phyloP scores from a whole-genome alignment of 257 asterid genomes.

The Nicotiana otophora region DNA sequence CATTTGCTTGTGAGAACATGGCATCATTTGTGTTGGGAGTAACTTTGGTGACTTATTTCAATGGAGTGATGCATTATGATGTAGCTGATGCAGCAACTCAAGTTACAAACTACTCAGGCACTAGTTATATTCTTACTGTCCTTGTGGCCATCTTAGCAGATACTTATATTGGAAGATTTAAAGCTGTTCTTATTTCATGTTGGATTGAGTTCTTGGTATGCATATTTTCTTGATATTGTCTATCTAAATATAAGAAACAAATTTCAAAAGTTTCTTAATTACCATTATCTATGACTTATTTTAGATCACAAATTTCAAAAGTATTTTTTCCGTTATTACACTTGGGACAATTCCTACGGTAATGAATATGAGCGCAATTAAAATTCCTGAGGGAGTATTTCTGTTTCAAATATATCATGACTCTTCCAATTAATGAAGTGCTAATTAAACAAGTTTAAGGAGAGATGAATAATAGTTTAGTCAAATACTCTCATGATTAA shows the following conservation, averaged over 20 bases:
- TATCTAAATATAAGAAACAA: background rate
- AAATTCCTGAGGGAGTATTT: too few relatives aligned
- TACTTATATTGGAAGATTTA: constrained; percentile 52
- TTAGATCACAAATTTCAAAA: too few relatives aligned
- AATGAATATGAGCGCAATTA: too few relatives aligned
- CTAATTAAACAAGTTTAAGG: too few relatives aligned
- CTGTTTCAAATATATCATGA: too few relatives aligned
- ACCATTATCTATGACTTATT: too few relatives aligned
- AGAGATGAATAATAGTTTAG: too few relatives aligned
- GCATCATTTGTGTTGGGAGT: constrained; percentile 45
- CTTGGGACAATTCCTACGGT: too few relatives aligned
- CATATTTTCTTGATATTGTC: background rate
- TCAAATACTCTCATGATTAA: too few relatives aligned
- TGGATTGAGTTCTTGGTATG: constrained; percentile 47
- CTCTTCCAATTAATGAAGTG: too few relatives aligned
- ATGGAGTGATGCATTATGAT: constrained; percentile 46
- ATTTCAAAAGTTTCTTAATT: too few relatives aligned
- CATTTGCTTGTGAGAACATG: constrained; percentile 45
- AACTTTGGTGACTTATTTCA: constrained; percentile 49
- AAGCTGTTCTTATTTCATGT: constrained; percentile 33
- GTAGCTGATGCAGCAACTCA: constrained; percentile 58
- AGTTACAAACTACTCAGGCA: constrained; percentile 50
- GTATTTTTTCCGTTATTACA: accelerated
- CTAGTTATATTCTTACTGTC: constrained; percentile 52
- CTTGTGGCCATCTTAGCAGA: constrained; percentile 54